A percentile compares a stretch with the other conserved stretches of the same genome.
phyloP scores from a whole-genome alignment of 2,329 filamentous ascomycete genomes.

The Colletotrichum sansevieriae region DNA sequence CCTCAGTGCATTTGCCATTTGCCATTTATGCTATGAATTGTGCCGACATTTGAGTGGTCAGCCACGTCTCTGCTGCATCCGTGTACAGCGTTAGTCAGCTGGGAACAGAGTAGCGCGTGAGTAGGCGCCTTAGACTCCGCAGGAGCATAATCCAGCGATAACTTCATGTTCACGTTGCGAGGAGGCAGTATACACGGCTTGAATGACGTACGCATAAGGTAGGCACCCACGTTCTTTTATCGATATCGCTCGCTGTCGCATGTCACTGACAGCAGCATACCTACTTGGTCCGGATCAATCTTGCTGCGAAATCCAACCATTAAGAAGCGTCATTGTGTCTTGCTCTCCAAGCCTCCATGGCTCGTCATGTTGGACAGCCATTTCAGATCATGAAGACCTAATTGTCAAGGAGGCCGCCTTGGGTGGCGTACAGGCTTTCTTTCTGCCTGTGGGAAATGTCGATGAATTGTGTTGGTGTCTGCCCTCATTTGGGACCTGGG shows the following conservation, averaged over 20 bases:
- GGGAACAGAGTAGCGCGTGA: too few relatives aligned
- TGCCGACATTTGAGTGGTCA: too few relatives aligned
- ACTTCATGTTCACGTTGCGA: neutral
- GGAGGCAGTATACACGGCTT: too few relatives aligned
- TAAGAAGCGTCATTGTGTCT: conserved; percentile 8
- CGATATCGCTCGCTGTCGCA: neutral
- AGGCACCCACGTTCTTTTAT: too few relatives aligned
- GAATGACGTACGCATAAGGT: too few relatives aligned
- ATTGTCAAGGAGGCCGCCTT: neutral
- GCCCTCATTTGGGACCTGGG: neutral
- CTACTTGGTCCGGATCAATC: neutral
- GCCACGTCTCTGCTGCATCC: too few relatives aligned
- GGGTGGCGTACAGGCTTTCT: neutral
- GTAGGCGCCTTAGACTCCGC: neutral
- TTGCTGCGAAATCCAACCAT: neutral
- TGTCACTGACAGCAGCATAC: neutral
- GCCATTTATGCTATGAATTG: too few relatives aligned
- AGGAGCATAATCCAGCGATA: conserved; percentile 1
- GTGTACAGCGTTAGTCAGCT: too few relatives aligned
- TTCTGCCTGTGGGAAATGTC: neutral
- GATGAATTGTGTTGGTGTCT: neutral
- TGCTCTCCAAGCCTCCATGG: neutral
- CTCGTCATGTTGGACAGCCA: neutral
- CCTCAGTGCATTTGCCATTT: neutral
- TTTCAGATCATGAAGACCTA: neutral